phyloP scores from a whole-genome alignment of 2,329 filamentous ascomycete genomes.

The Microdochium paspali region DNA sequence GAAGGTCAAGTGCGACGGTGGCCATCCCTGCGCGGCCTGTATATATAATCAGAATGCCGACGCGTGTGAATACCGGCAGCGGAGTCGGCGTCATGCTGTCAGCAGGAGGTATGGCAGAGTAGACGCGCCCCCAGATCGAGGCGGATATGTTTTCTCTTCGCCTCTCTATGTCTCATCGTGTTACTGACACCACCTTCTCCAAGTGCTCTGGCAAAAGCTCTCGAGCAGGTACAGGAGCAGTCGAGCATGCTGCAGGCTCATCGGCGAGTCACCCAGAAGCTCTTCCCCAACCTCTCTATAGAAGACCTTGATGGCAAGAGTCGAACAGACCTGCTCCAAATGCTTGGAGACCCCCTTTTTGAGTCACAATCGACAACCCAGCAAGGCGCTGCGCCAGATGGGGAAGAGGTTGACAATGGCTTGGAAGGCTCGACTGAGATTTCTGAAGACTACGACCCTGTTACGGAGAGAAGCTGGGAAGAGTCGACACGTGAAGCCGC shows the following conservation, averaged over 20 bases:
- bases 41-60: conserved; percentile 17
- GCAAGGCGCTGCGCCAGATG: background rate
- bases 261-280: background rate
- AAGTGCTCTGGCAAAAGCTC: conserved; percentile 15
- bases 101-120: conserved; percentile 17
- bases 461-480: conserved; percentile 17
- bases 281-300: conserved; percentile 11
- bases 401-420: background rate
- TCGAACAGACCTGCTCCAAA: conserved; percentile 7
- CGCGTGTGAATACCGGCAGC: conserved; percentile 17
- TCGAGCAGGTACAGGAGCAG: conserved; percentile 13
- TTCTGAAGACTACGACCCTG: conserved; percentile 16
- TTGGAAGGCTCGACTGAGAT: conserved; percentile 12
- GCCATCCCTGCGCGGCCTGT: conserved; percentile 24
- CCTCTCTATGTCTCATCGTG: background rate
- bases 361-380: background rate
- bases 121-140: no score
- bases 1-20: conserved; percentile 31
- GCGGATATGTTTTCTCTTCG: background rate
- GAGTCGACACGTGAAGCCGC: conserved; percentile 14
- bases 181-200: background rate
- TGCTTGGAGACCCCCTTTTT: conserved; percentile 4
- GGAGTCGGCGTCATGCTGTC: conserved; percentile 17
- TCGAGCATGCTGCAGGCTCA: conserved; percentile 10
- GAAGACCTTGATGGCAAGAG: conserved; percentile 11